Evolutionary conservation across 2,329 filamentous ascomycete species (phyloP).

Genomic region (Hymenoscyphus repandus): DNA sequence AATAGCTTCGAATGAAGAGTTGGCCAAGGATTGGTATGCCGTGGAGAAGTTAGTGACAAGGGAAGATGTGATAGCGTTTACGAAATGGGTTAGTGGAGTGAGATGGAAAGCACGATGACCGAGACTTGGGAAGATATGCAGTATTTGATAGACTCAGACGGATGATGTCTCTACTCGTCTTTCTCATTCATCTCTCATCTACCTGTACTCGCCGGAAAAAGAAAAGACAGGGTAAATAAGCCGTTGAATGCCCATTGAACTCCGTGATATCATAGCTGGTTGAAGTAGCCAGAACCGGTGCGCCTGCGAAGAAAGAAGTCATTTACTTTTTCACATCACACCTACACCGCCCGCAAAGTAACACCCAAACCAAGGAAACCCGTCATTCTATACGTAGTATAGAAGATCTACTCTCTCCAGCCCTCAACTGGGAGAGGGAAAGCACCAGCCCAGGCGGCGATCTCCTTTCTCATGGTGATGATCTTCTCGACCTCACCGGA

Average conservation of each 20-base stretch:
- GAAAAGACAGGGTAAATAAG: slow-evolving; percentile 7
- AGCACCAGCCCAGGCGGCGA: slow-evolving; percentile 75
- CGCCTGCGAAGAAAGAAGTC: slow-evolving; percentile 18
- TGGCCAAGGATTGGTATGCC: slow-evolving; percentile 68
- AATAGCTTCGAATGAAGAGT: slow-evolving; percentile 69
- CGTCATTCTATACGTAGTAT: neutral
- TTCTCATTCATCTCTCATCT: neutral
- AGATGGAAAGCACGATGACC: slow-evolving; percentile 62
- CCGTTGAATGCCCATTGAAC: slow-evolving; percentile 18
- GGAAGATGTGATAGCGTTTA: slow-evolving; percentile 68
- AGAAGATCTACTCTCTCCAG: slow-evolving; percentile 44
- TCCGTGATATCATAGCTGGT: slow-evolving; percentile 25
- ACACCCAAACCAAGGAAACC: slow-evolving; percentile 9
- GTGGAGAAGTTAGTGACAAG: slow-evolving; percentile 65
- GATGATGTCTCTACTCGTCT: no score
- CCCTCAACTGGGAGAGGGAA: slow-evolving; percentile 90
- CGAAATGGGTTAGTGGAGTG: slow-evolving; percentile 65
- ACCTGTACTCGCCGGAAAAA: neutral
- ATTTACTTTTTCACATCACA: slow-evolving; percentile 3
- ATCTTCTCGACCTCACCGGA: slow-evolving; percentile 75
- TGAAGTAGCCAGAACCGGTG: slow-evolving; percentile 21
- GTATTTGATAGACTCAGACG: no score
- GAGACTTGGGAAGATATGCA: no score
- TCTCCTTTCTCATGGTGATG: slow-evolving; percentile 81
- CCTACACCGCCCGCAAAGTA: slow-evolving; percentile 9